Evolutionary conservation across 1,139 yeast genomes (phyloP).

Genomic region (Geotrichum klebahnii): DNA sequence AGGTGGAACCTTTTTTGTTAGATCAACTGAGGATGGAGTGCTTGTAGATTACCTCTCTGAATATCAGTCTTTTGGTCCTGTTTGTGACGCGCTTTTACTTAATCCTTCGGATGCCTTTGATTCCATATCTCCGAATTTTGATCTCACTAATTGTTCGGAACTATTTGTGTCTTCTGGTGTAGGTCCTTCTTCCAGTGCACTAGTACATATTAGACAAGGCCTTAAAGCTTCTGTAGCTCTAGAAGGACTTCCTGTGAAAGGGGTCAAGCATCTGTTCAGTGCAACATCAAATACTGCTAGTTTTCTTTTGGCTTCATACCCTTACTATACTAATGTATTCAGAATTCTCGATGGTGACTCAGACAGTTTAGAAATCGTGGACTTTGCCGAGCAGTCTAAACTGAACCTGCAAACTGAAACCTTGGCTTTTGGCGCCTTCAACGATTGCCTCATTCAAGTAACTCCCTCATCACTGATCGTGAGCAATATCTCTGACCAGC

Average conservation of each 20-base stretch:
- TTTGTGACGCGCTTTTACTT: conserved; percentile 12
- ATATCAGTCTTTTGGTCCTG: conserved; percentile 15
- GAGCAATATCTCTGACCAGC: neutral
- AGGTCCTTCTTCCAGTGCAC: conserved; percentile 10
- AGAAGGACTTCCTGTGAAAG: conserved; percentile 7
- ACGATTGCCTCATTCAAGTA: conserved; percentile 3
- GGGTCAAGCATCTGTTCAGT: conserved; percentile 11
- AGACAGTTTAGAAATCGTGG: conserved; percentile 12
- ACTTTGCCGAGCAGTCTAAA: conserved; percentile 4
- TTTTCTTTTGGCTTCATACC: conserved; percentile 13
- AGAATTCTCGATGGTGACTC: conserved; percentile 5
- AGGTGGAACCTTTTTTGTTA: conserved; percentile 17
- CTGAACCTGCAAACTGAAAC: conserved; percentile 8
- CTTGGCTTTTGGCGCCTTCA: conserved; percentile 3
- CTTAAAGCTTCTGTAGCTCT: conserved; percentile 12
- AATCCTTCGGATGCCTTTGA: conserved; percentile 4
- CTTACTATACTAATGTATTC: conserved; percentile 8
- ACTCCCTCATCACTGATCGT: conserved; percentile 5
- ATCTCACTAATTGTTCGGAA: neutral
- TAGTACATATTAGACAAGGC: conserved; percentile 15
- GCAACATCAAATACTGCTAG: neutral
- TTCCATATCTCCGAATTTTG: neutral
- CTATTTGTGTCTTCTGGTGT: conserved; percentile 12
- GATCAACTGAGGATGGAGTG: conserved; percentile 10
- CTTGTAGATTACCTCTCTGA: conserved; percentile 9